Base-by-base conservation (phyloP, 768 basidiomycete genomes). In the Boletus pseudopeckii region DNA sequence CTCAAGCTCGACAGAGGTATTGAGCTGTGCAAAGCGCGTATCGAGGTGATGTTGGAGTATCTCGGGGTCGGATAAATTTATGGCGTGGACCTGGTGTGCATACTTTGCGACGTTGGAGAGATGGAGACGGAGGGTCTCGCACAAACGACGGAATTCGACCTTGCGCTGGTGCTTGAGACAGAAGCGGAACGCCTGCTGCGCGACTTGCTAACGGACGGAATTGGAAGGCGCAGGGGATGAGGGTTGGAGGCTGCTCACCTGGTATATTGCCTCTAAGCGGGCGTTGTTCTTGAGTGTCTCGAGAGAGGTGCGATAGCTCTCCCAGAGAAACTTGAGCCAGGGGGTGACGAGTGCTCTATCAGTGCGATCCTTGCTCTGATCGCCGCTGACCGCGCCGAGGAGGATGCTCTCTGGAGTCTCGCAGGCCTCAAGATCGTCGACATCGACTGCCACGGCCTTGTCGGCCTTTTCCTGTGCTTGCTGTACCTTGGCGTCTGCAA, bases 321-420 rank as follows among this genome's bases (percentile, higher is more conserved):
- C 96, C 94, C 95, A 98, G n/a, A 94, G 80, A 72, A 98, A 97
- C 68, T 95, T 94, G 67, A 98, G 87, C 87, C 94, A 97, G 0
- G 96, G 96, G 0, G 93, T 97, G 58, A 99, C 93, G 48, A 98
- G 80, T 7, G 93, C 90, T 43, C 96, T 77, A 73, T 98, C 95
- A 30, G 93, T 97, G 62, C 96, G 77, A 72, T 98, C 95, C 75
- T 90, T 90, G 76, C 81, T 94, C 74, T 93, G 90, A 49, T 93
- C 92, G 36, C 82, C 83, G 63, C 89, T 88, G 56, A 98, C 92
- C 14, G 92, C 92, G 45, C 90, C 89, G 18, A 96, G 79, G 14
- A 97, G 75, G 56, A 97, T 91, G 65, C 89, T 90, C 72, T 95
- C 87, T 0, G 95, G 96, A 4, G 94, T 97, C 69, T 96, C 92